Evolutionary conservation across 2,329 filamentous ascomycete species (phyloP).

Genomic region (Pseudogymnoascus sp.): DNA sequence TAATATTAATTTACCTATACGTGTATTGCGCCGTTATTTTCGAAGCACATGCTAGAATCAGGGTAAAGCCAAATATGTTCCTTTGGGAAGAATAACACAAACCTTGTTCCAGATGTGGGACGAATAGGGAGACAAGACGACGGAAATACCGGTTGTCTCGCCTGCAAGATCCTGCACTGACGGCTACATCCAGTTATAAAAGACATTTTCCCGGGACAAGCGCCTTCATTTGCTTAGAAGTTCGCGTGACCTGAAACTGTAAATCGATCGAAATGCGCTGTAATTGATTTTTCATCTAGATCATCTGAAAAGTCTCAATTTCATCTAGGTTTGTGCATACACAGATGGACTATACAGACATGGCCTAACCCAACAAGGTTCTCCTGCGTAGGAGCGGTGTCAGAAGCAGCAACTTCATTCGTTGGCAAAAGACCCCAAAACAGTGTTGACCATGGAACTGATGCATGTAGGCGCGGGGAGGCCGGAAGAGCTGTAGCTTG

Average conservation of each 20-base stretch:
- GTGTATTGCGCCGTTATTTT: not conserved
- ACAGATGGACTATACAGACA: not conserved
- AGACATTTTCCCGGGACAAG: not conserved
- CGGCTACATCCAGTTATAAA: not conserved
- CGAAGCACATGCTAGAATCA: slow-evolving; percentile 2
- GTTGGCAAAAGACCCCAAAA: not conserved
- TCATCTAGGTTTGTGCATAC: slow-evolving; percentile 4
- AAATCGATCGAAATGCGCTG: not conserved
- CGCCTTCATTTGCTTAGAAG: not conserved
- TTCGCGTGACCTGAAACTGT: not conserved
- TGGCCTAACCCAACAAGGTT: not conserved
- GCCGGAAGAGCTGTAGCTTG: not conserved
- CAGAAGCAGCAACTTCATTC: slow-evolving; percentile 4
- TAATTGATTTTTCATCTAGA: not conserved
- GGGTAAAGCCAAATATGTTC: not conserved
- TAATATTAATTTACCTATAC: not conserved
- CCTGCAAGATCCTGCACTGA: slow-evolving; percentile 1
- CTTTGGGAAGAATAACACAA: not conserved
- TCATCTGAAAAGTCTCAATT: slow-evolving; percentile 7
- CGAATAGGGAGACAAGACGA: not conserved
- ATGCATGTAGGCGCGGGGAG: not conserved
- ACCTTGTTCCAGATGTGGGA: slow-evolving; percentile 1
- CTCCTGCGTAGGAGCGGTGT: not conserved
- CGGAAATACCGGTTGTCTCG: slow-evolving; percentile 8
- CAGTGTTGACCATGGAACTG: not conserved